phyloP scores from a whole-genome alignment of 805 yeast species.

The Candida namnaoensis region DNA sequence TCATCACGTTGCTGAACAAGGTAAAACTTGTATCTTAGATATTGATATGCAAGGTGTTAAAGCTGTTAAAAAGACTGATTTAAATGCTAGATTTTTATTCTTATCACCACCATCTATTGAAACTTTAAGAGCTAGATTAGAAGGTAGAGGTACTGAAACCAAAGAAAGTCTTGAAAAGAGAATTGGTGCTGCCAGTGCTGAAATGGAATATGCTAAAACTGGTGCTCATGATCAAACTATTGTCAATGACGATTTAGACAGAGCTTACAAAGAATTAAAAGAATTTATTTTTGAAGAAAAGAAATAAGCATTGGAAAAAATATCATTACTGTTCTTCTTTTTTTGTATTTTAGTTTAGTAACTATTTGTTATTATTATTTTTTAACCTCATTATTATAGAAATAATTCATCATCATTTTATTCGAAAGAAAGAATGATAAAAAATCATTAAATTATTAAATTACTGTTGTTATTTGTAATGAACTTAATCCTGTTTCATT shows the following conservation, averaged over 20 bases:
- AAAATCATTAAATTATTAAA: no score
- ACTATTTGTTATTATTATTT: no score
- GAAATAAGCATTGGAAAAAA: no score
- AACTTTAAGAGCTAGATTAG: conserved; percentile 63
- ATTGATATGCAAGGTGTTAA: conserved; percentile 99
- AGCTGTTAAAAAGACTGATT: conserved; percentile 72
- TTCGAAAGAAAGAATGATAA: no score
- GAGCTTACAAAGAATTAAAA: conserved; percentile 76
- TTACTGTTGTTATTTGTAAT: no score
- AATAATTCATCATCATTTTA: no score
- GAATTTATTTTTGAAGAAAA: conserved; percentile 51
- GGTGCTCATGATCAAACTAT: conserved; percentile 89
- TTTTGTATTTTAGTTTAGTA: no score
- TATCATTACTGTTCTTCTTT: no score
- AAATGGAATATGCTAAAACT: conserved; percentile 78
- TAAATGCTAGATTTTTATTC: conserved; percentile 81
- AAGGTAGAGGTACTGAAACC: conserved; percentile 93
- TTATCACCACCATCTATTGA: conserved; percentile 91
- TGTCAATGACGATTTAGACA: conserved; percentile 87
- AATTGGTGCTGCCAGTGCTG: conserved; percentile 78
- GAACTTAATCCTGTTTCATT: no score
- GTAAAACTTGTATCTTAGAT: conserved; percentile 83
- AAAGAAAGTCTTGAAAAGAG: conserved; percentile 78
- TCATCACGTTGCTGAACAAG: conserved; percentile 41
- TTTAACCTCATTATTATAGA: no score